Evolutionary conservation across 371 early-diverging fungal genomes (phyloP).

Genomic region (Mortierella sp.): DNA sequence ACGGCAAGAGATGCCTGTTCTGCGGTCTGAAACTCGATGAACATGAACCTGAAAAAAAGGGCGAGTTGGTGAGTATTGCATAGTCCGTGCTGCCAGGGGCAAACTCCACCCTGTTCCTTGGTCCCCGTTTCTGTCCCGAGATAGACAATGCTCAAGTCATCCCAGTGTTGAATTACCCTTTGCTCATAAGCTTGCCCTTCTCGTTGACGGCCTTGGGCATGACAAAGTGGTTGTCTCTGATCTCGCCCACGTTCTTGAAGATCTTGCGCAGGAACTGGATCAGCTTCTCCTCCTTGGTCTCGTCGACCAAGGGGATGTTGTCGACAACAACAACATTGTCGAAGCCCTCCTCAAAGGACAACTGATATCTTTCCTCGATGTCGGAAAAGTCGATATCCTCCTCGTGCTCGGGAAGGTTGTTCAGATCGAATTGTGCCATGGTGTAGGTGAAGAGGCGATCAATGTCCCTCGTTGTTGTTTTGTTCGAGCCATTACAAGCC

Average conservation of each 20-base stretch:
- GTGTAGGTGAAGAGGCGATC: not conserved
- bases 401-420: slow-evolving; percentile 69
- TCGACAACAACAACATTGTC: slow-evolving; percentile 94
- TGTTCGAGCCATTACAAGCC: not conserved
- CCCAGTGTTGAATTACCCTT: slow-evolving; percentile 68
- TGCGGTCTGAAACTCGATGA: slow-evolving; percentile 91
- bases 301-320: slow-evolving; percentile 91
- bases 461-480: too few relatives aligned
- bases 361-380: slow-evolving; percentile 82
- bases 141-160: not conserved
- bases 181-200: slow-evolving; percentile 76
- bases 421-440: slow-evolving; percentile 58
- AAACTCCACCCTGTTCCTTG: too few relatives aligned
- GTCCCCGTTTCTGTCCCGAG: too few relatives aligned
- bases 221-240: slow-evolving; percentile 84
- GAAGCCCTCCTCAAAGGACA: slow-evolving; percentile 75
- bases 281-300: slow-evolving; percentile 87
- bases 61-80: not conserved
- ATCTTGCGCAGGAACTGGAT: slow-evolving; percentile 80
- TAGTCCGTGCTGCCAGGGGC: too few relatives aligned
- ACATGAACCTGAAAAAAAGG: slow-evolving; percentile 76
- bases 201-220: slow-evolving; percentile 89
- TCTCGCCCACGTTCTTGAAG: slow-evolving; percentile 82
- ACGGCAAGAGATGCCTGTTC: slow-evolving; percentile 88
- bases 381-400: slow-evolving; percentile 91